Evolutionary conservation across 148 eudicot species (phyloP).

Genomic region (Vaccinium corymbosum): DNA sequence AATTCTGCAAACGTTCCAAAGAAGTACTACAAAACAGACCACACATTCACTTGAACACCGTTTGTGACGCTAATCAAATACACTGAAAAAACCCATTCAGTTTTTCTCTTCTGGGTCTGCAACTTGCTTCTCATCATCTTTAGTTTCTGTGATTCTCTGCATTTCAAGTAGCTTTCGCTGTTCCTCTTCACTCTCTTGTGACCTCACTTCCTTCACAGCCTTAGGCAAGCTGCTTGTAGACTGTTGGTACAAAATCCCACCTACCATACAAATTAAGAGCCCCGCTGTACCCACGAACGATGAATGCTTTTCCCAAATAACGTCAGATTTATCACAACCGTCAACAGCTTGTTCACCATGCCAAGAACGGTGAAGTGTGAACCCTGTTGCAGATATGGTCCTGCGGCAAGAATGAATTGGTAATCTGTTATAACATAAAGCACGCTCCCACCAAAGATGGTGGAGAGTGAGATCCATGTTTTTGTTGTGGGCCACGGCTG

Average conservation of each 20-base stretch:
- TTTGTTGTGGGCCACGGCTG: too few species aligned
- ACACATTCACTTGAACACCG: too few species aligned
- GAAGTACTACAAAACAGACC: too few species aligned
- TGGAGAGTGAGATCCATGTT: too few species aligned
- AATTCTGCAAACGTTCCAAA: too few species aligned
- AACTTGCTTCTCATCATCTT: conserved; percentile 15
- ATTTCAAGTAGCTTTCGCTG: conserved; percentile 71
- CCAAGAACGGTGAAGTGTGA: conserved; percentile 70
- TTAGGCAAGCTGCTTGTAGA: conserved; percentile 63
- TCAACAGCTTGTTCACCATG: conserved; percentile 82
- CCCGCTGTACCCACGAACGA: conserved; percentile 80
- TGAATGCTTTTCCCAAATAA: conserved; percentile 92
- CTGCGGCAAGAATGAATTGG: conserved; percentile 90
- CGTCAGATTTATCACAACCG: conserved; percentile 72
- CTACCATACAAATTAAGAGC: conserved; percentile 90
- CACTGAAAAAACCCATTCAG: too few species aligned
- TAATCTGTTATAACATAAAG: conserved; percentile 85
- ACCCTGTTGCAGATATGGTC: conserved; percentile 92
- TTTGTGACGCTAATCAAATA: too few species aligned
- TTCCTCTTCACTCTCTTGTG: conserved; percentile 54
- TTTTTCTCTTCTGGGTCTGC: conserved; percentile 28
- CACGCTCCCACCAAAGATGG: too few species aligned
- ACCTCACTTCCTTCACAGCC: conserved; percentile 37
- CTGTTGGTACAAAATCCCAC: conserved; percentile 83
- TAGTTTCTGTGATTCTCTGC: conserved; percentile 18